Base-by-base conservation (phyloP, 2,329 filamentous ascomycete genomes). In the Trichophaea hybrida region DNA sequence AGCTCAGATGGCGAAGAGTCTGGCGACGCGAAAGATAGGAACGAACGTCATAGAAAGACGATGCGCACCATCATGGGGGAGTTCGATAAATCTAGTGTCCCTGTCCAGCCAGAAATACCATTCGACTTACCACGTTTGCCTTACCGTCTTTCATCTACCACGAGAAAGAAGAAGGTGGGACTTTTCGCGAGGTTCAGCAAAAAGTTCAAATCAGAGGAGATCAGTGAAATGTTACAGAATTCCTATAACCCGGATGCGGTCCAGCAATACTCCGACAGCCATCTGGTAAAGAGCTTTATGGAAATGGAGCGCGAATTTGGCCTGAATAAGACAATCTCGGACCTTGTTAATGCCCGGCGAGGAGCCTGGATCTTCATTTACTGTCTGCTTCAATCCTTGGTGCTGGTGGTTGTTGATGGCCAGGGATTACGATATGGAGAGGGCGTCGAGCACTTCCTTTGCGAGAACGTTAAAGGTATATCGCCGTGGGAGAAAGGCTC, bases 41-140 rank as follows among this genome's bases (percentile, higher is more conserved):
- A 75, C 51, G 65, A 71, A 4, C 75, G 78, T 24, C 81, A 85
- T 62, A 79, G 84, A 31, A 77, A 80, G 8, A 88, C 86, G 1
- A 75, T 97, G 50, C 82, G 91, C 57, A 84, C 83, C 63, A 80
- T 96, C 10, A 77, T 96, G 64, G 83, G 80, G 66, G 91, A 97
- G 72, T 96, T 89, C 69, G 93, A 98, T 70, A 82, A 85, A 61
- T 91, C 86, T 6, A 87, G 84, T 12, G 88, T 91, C 1, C 93
- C 93, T 0, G 89, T 97, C 0, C 80, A 91, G 61, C 93, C 93
- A 0, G 88, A 91, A 0, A 82, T 97, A 58, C 91, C 93, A 0
- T 97, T 91, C 69, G 91, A 97, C 70, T 76, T 88, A 4, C 91
- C 93, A 2, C 79, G 83, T 65, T 73, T 94, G 31, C 91, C 91